A percentile compares a stretch with the other conserved stretches of the same genome.
These are phyloP conservation scores for Agaricus sinodeliciosus DNA, from an alignment of 768 basidiomycete genomes.

Conservation along the genomic window DNA sequence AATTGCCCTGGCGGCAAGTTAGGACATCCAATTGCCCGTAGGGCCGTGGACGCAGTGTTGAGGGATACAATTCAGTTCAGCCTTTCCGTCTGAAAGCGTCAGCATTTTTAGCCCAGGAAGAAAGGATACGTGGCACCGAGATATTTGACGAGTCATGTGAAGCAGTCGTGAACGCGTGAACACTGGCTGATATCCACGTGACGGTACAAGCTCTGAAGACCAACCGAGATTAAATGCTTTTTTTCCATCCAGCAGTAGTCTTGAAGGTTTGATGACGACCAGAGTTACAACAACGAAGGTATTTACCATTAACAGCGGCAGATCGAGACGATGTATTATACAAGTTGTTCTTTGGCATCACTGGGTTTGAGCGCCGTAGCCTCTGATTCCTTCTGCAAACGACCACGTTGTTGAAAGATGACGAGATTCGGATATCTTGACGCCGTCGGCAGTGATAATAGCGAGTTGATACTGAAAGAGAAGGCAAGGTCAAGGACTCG, in stretches of 20 bases:
- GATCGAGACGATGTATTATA: conserved; percentile 6
- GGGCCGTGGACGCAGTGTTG: neutral
- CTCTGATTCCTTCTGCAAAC: conserved; percentile 89
- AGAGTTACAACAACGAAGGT: neutral
- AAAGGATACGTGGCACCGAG: conserved; percentile 5
- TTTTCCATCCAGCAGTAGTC: neutral
- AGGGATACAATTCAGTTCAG: neutral
- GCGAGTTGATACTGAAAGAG: conserved; percentile 88
- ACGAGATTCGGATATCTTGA: conserved; percentile 73
- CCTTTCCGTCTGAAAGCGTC: neutral
- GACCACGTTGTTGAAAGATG: conserved; percentile 77
- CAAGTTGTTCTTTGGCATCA: conserved; percentile 26
- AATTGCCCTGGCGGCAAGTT: neutral
- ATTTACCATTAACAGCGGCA: conserved; percentile 1
- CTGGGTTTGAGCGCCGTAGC: conserved; percentile 90
- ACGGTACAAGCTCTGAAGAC: neutral
- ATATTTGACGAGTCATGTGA: neutral
- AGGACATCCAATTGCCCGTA: neutral
- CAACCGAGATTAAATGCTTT: neutral
- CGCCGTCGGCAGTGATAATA: conserved; percentile 71
- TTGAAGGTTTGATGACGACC: neutral
- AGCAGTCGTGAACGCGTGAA: neutral
- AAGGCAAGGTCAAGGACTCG: neutral
- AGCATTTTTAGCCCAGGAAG: neutral
- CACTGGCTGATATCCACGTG: neutral